A percentile compares a stretch with the other conserved stretches of the same genome.
Evolutionary conservation across 345 rosid species (phyloP).

Genomic region (Eucalyptus paniculata): DNA sequence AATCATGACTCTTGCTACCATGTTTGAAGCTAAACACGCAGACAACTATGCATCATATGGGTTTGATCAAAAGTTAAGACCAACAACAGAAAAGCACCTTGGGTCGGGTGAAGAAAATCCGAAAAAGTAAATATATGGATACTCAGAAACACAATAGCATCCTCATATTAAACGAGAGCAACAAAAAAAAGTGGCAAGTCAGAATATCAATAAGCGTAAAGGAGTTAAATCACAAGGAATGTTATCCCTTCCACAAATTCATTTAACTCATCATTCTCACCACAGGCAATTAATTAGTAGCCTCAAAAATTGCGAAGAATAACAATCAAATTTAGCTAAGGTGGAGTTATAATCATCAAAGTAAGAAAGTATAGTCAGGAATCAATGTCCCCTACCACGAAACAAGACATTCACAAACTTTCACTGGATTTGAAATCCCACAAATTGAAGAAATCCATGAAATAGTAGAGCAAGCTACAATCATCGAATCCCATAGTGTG

Average conservation of each 20-base stretch:
- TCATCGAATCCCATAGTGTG: not conserved
- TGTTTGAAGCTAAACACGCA: not conserved
- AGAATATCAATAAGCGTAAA: not conserved
- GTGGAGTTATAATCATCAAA: not conserved
- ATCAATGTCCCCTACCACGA: not conserved
- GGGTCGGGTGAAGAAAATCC: not conserved
- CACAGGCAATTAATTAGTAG: not conserved
- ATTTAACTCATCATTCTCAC: not conserved
- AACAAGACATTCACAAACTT: not conserved
- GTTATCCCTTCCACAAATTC: not conserved
- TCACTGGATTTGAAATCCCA: not conserved
- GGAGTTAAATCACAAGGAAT: not conserved
- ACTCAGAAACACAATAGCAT: not conserved
- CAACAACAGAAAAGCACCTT: not conserved
- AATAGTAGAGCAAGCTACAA: not conserved
- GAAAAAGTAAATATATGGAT: not conserved
- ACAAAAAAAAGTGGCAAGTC: not conserved
- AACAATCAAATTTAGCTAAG: too few species aligned
- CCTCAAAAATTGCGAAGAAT: not conserved
- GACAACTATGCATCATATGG: not conserved
- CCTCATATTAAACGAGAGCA: not conserved
- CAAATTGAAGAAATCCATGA: not conserved
- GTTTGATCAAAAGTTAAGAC: not conserved
- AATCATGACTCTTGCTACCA: slow-evolving; percentile 38
- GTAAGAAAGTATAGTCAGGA: not conserved